These are phyloP conservation scores for Coelastrella sp. DNA, from an alignment of 139 green algal genomes.

Conservation along the genomic window DNA sequence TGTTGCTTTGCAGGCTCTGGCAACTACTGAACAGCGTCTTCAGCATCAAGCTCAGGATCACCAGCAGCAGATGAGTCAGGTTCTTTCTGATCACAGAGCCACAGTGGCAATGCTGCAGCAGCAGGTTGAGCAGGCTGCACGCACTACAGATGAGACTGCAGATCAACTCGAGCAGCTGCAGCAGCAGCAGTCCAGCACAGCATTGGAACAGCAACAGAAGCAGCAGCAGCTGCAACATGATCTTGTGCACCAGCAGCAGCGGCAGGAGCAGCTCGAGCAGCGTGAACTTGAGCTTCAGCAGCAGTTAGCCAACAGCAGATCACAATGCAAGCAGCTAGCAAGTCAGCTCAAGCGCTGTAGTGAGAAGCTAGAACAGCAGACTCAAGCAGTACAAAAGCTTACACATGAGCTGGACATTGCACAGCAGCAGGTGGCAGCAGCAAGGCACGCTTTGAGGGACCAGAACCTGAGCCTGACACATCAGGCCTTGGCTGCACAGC, in stretches of 20 bases:
- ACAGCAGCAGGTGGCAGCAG: background rate
- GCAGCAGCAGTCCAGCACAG: constrained; percentile 5
- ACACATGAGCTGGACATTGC: background rate
- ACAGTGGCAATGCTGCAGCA: background rate
- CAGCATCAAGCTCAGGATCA: background rate
- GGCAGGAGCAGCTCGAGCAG: background rate
- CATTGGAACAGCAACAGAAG: constrained; percentile 1
- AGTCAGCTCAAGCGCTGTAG: constrained; percentile 21
- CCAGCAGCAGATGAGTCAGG: background rate
- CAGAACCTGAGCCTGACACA: constrained; percentile 6
- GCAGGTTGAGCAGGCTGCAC: background rate
- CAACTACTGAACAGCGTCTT: background rate
- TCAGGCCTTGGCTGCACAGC: constrained; percentile 3
- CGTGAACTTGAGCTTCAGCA: constrained; percentile 8
- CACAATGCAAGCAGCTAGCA: constrained; percentile 33
- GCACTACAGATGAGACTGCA: background rate
- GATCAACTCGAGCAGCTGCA: constrained; percentile 1
- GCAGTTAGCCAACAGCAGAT: background rate
- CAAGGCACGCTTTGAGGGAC: background rate
- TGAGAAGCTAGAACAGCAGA: constrained; percentile 26
- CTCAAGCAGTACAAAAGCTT: background rate
- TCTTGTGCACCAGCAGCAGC: constrained; percentile 18
- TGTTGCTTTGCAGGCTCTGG: background rate
- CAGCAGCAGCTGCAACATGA: constrained; percentile 4
- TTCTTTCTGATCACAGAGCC: background rate